Evolutionary conservation across 345 rosid genomes (phyloP).

Genomic region (Camelina sativa): DNA sequence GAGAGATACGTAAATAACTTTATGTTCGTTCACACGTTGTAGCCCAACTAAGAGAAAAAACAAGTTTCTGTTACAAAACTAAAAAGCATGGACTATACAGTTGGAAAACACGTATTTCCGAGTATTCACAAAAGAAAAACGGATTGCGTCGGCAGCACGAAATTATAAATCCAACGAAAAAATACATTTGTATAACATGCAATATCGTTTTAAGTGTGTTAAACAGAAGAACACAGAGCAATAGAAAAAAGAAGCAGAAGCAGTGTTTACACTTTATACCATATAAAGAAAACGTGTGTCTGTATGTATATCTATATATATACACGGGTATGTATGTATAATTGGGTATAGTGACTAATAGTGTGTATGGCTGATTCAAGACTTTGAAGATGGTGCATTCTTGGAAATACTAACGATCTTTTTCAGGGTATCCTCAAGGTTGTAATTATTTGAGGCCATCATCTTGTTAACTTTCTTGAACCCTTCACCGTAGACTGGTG

Average conservation of each 20-base stretch:
- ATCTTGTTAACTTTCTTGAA: constrained; percentile 64
- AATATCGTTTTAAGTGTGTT: not conserved
- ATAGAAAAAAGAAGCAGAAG: not conserved
- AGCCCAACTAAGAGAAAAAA: not conserved
- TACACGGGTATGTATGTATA: not conserved
- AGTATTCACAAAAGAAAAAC: not conserved
- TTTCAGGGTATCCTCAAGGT: constrained; percentile 56
- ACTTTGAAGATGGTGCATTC: not conserved
- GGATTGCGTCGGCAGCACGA: not conserved
- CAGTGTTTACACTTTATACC: not conserved
- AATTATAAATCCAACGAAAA: not conserved
- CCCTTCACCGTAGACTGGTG: constrained; percentile 71
- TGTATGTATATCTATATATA: not conserved
- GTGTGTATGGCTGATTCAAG: constrained; percentile 9
- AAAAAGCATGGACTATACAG: not conserved
- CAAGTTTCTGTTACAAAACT: not conserved
- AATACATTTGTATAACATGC: not conserved
- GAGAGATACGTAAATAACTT: constrained; percentile 12
- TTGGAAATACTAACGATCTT: not conserved
- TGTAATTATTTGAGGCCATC: constrained; percentile 52
- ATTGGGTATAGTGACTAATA: not conserved
- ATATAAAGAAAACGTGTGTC: not conserved
- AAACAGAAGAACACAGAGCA: not conserved
- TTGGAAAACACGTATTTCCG: not conserved
- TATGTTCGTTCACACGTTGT: constrained; percentile 16